Evolutionary conservation across 2,329 filamentous ascomycete genomes (phyloP), one percentile per base, ranked within the genome.

Genomic region (Fusarium mexicanum): DNA sequence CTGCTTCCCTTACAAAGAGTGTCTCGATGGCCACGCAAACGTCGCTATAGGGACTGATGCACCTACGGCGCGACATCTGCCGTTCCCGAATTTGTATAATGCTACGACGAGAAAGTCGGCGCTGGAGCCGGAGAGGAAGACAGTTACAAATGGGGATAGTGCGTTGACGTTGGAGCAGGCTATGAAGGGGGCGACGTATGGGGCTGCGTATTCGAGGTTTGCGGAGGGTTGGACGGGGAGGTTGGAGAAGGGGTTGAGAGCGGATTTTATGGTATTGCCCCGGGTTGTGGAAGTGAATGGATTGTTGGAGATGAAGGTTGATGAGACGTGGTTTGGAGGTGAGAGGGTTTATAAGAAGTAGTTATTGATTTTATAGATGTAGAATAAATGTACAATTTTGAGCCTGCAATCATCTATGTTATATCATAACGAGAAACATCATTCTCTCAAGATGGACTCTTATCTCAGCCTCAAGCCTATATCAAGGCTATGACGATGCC

Each of bases 1-100:
- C 20, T 90, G 89, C 1, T 92, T 92, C 75, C 88, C 91, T 0
- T 92, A 92, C 79, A 85, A 86, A 47, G 90, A 92, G 53, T 91
- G 92, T 41, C 84, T 85, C 5, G 86, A 88, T 48, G 83, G 83
- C 2, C 89, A 89, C 3, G 88, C 89, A 0, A 78, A 82, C 4
- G 79, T 92, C 1, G 89, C 90, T 0, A 84, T 92, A 17, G 90
- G 90, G 0, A 88, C 86, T 6, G 90, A 92, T 72, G 85, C 88
- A 1, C 90, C 90, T 0, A 91, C 90, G 1, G 89, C 90, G 4
- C 88, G 88, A 5, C 86, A 89, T 73, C 77, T 83, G 3, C 85
- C 89, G 13, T 81, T 91, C 48, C 84, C 83, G 6, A 91, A 91
- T 67, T 72, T 91, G 11, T 91, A 91, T 76, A 85, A 90, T 8